Evolutionary conservation across 352 stramenopile species (phyloP), one percentile per base, ranked within the genome.

Genomic region (Globisporangium echinulatum): DNA sequence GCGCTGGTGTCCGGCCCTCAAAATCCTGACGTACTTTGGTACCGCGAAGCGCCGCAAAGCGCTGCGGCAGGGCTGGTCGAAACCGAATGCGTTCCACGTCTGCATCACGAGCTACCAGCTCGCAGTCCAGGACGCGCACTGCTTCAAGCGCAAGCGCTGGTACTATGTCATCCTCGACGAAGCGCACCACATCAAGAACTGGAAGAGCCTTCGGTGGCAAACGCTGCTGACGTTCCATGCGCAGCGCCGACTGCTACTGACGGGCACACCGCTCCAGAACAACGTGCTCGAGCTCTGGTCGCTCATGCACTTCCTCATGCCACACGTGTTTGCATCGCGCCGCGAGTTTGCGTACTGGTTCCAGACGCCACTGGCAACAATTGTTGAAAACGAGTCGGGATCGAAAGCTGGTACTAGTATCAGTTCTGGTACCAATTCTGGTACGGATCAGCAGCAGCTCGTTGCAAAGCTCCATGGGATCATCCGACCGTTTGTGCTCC

Each of bases 181-280:
- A 79, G 97, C 97, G 3, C 97, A 99, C 70, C 98, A 99, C 66
- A 99, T 99, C 70, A 99, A 99, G 71, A 99, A 99, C 70, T 99
- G 98, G 84, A 96, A 99, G 64, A 97, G 80, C 57, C 83, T 99
- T 67, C 76, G 97, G 7, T 99, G 97, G 97, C 97, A 99, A 70
- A 99, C 97, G 13, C 68, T 99, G 38, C 85, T 99, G 39, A 97
- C 87, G 2, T 99, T 99, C 69, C 98, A 98, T 72, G 97, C 94
- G 0, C 91, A 98, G 59, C 83, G 96, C 0, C 81, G 84, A 0
- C 58, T 94, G 13, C 75, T 99, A 14, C 72, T 99, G 33, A 99
- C 96, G 11, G 97, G 84, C 14, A 99, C 97, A n/a, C 97, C 97
- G n/a, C 72, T 99, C 13, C 90, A 99, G 63, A 99, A 99, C 66